Evolutionary conservation across 257 asterid species (phyloP).

Genomic region (Solanum tacnaense): DNA sequence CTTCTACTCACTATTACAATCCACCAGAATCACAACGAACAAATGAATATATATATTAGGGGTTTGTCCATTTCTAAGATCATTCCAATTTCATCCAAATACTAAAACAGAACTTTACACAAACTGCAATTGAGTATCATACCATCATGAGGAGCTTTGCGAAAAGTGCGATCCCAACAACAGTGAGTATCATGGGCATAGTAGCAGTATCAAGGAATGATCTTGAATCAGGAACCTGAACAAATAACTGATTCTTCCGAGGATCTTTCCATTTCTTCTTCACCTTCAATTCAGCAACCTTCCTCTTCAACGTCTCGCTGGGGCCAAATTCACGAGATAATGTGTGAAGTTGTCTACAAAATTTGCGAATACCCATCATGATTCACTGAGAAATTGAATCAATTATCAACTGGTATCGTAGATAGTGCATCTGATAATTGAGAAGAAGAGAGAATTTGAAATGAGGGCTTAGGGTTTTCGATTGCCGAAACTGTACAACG

Average conservation of each 20-base stretch:
- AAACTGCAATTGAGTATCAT: background rate
- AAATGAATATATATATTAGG: background rate
- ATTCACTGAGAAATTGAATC: background rate
- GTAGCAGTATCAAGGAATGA: conserved; percentile 65
- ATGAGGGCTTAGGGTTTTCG: background rate
- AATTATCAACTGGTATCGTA: background rate
- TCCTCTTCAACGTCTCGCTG: conserved; percentile 53
- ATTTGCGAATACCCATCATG: conserved; percentile 4
- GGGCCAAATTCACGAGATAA: conserved; percentile 38
- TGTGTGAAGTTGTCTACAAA: conserved; percentile 42
- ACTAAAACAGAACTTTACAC: background rate
- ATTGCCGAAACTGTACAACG: too few relatives aligned
- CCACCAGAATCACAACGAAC: background rate
- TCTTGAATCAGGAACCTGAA: conserved; percentile 67
- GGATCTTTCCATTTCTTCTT: conserved; percentile 35
- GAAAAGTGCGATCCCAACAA: conserved; percentile 54
- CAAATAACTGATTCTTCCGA: conserved; percentile 38
- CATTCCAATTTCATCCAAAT: background rate
- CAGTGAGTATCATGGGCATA: conserved; percentile 75
- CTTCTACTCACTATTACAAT: too few relatives aligned
- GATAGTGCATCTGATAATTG: background rate
- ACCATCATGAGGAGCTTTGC: conserved; percentile 90
- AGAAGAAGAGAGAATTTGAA: background rate
- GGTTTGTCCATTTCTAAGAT: background rate
- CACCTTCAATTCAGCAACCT: conserved; percentile 36